A percentile compares a stretch with the other conserved stretches of the same genome.
phyloP scores from a whole-genome alignment of 2,329 filamentous ascomycete genomes.

The Penicillium sp. region DNA sequence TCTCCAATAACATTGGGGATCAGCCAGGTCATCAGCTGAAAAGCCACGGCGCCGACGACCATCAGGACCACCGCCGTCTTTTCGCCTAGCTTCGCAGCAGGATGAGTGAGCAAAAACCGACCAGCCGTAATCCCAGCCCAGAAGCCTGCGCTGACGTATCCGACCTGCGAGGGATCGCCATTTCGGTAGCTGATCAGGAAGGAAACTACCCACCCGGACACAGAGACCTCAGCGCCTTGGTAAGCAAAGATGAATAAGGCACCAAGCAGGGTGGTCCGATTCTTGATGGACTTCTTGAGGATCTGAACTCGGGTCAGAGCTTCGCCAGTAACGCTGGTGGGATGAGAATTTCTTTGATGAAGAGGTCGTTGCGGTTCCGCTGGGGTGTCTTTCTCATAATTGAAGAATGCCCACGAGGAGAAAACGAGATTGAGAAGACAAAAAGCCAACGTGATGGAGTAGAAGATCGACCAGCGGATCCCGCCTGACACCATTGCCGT shows the following conservation, averaged over 20 bases:
- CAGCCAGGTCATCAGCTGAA: conserved; percentile 78
- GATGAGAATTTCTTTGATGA: conserved; percentile 46
- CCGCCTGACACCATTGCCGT: conserved; percentile 70
- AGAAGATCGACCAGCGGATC: conserved; percentile 72
- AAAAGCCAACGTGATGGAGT: conserved; percentile 67
- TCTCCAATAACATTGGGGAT: conserved; percentile 75
- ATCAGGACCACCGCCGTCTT: conserved; percentile 69
- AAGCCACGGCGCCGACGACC: conserved; percentile 63
- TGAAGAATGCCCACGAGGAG: conserved; percentile 69
- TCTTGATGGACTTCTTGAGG: conserved; percentile 56
- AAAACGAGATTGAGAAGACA: conserved; percentile 61
- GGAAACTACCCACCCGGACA: conserved; percentile 85
- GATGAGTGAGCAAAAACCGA: conserved; percentile 70
- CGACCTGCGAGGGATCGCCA: conserved; percentile 71
- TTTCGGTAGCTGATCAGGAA: conserved; percentile 76
- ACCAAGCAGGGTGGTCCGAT: conserved; percentile 69
- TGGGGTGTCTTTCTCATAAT: conserved; percentile 67
- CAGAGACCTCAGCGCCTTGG: conserved; percentile 81
- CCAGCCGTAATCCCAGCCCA: conserved; percentile 76
- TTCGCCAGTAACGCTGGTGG: conserved; percentile 35
- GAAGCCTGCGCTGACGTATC: conserved; percentile 76
- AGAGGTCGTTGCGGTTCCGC: conserved; percentile 48
- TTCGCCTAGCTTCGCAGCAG: conserved; percentile 71
- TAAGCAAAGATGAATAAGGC: conserved; percentile 85
- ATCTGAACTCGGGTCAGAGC: conserved; percentile 32